Conservation (phyloP, 108 stramenopile genomes). For the Cyclotella atomus region DNA sequence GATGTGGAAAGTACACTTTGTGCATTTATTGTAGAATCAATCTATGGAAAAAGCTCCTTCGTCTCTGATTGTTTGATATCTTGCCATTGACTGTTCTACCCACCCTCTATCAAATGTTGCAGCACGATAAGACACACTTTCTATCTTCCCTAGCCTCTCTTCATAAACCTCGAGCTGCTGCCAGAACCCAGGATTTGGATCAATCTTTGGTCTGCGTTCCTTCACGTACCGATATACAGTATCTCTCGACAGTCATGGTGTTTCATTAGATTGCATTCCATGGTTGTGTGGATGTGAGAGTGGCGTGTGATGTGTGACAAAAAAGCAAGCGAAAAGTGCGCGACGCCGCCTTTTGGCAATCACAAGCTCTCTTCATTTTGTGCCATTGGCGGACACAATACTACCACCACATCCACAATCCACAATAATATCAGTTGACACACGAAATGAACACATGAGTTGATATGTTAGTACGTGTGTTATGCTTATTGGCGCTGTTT, state of each 20-base stretch:
- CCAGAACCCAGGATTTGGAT: conserved; percentile 51
- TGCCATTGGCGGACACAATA: no score
- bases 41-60: not conserved
- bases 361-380: no score
- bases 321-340: no score
- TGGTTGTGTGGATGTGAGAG: no score
- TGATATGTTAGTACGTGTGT: no score
- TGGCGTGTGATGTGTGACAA: no score
- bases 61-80: not conserved
- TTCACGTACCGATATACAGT: conserved; percentile 31
- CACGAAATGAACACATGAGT: no score
- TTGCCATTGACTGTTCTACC: not conserved
- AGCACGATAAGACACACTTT: no score
- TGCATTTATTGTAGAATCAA: not conserved
- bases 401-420: no score
- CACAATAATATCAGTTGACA: no score
- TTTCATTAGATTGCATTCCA: conserved; percentile 47
- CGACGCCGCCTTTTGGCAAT: no score
- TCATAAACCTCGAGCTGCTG: conserved; percentile 28
- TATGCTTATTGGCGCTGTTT: no score
- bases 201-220: conserved; percentile 19
- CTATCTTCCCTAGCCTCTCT: not conserved
- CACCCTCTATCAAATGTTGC: not conserved
- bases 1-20: conserved; percentile 4
- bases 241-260: conserved; percentile 23